These are phyloP conservation scores for Botrytis hyacinthi DNA, from an alignment of 2,329 filamentous ascomycete genomes.

Conservation along the genomic window DNA sequence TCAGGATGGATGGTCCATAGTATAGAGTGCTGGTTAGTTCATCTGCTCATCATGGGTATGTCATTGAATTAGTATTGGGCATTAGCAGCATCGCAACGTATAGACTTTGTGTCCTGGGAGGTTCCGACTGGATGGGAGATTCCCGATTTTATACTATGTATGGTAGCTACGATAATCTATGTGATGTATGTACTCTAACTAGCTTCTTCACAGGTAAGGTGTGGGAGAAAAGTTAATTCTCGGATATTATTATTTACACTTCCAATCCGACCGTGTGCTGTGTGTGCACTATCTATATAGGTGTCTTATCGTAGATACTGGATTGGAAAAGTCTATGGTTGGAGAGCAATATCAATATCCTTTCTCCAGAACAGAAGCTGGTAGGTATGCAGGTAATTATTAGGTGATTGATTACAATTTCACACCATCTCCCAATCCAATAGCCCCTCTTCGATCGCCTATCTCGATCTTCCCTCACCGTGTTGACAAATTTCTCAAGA, in stretches of 20 bases:
- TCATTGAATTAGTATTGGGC: neutral
- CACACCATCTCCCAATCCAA: neutral
- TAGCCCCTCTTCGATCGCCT: neutral
- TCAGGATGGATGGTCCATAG: too few species aligned
- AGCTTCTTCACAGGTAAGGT: neutral
- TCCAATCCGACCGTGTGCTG: neutral
- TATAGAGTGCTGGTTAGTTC: too few species aligned
- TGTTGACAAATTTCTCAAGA: neutral
- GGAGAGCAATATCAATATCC: neutral
- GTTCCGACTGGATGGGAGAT: neutral
- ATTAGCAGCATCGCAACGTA: neutral
- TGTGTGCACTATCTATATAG: neutral
- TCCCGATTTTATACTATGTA: neutral
- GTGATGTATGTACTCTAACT: neutral
- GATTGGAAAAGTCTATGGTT: neutral
- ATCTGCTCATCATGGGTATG: neutral
- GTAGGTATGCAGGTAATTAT: neutral
- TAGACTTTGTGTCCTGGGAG: neutral
- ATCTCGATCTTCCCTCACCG: neutral
- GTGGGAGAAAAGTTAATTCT: neutral
- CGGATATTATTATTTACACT: neutral
- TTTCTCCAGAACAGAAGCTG: neutral
- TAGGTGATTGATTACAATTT: neutral
- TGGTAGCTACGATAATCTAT: neutral
- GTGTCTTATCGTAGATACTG: neutral